Conservation (phyloP, 768 basidiomycete species). For the Serpula lacrymans region DNA sequence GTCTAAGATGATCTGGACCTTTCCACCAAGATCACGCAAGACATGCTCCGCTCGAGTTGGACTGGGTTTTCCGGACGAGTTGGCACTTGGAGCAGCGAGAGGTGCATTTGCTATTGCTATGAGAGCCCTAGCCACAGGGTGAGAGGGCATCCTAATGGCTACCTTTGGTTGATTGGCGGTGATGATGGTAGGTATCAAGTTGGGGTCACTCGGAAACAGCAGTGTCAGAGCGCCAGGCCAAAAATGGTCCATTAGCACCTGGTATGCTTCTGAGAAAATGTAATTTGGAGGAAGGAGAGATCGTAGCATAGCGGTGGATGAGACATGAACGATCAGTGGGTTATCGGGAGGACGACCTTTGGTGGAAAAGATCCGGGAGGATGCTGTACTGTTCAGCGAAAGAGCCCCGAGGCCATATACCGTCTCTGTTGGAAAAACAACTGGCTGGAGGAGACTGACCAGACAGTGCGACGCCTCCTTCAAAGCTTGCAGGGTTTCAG, state of each 20-base stretch:
- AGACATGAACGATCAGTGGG: slow-evolving; percentile 95
- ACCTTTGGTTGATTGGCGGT: slow-evolving; percentile 80
- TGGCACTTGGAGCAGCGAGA: slow-evolving; percentile 93
- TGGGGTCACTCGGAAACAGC: slow-evolving; percentile 73
- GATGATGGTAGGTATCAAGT: slow-evolving; percentile 65
- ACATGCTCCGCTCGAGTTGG: slow-evolving; percentile 91
- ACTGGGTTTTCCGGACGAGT: slow-evolving; percentile 90
- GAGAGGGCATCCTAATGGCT: slow-evolving; percentile 91
- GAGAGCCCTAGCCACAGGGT: slow-evolving; percentile 87
- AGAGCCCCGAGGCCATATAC: slow-evolving; percentile 96
- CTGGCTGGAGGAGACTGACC: slow-evolving; percentile 44
- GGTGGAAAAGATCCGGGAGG: slow-evolving; percentile 72
- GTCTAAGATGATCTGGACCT: slow-evolving; percentile 77
- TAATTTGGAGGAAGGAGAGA: slow-evolving; percentile 69
- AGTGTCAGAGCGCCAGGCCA: slow-evolving; percentile 96
- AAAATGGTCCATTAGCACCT: slow-evolving; percentile 72
- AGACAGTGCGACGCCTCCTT: slow-evolving; percentile 54
- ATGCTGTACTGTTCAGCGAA: slow-evolving; percentile 64
- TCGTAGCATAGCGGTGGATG: slow-evolving; percentile 77
- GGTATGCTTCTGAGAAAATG: slow-evolving; percentile 60
- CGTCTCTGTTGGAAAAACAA: slow-evolving; percentile 96
- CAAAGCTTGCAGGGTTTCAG: slow-evolving; percentile 52
- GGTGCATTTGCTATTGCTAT: slow-evolving; percentile 74
- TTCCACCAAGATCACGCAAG: slow-evolving; percentile 68
- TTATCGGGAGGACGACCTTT: slow-evolving; percentile 96